Evolutionary conservation across 495 filamentous ascomycete species (phyloP).

Genomic region (Daldinia bambusicola): DNA sequence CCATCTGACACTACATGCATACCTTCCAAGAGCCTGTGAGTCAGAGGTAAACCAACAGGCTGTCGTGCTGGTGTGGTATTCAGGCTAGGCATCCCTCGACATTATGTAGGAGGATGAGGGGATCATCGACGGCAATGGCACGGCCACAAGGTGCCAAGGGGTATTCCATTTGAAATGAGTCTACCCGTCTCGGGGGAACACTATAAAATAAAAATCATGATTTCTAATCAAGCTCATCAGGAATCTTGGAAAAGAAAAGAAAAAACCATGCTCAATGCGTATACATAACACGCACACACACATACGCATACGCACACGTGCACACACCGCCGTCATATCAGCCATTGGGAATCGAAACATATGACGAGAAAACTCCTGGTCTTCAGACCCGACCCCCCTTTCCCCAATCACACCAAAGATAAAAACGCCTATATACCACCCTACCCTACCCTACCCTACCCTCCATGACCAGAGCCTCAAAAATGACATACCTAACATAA

Average conservation of each 20-base stretch:
- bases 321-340: conserved; percentile 16
- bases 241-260: too few species aligned
- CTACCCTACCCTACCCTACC: too few species aligned
- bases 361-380: conserved; percentile 10
- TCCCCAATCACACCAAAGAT: conserved; percentile 6
- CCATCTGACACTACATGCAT: not conserved
- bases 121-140: not conserved
- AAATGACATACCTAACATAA: not conserved
- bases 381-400: conserved; percentile 1
- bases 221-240: conserved; percentile 8
- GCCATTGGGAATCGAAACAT: conserved; percentile 36
- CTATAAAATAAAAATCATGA: not conserved
- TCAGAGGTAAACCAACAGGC: too few species aligned
- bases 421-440: conserved; percentile 24
- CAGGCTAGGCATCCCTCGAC: not conserved
- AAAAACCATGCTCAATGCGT: not conserved
- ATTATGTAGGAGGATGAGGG: not conserved
- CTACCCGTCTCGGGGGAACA: not conserved
- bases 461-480: conserved; percentile 9
- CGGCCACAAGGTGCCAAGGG: conserved; percentile 3
- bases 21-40: too few species aligned
- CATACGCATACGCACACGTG: not conserved
- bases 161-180: not conserved
- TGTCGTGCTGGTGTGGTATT: too few species aligned
- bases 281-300: conserved; percentile 23